phyloP scores from a whole-genome alignment of 2,329 filamentous ascomycete species.

The Periconia macrospinosa region DNA sequence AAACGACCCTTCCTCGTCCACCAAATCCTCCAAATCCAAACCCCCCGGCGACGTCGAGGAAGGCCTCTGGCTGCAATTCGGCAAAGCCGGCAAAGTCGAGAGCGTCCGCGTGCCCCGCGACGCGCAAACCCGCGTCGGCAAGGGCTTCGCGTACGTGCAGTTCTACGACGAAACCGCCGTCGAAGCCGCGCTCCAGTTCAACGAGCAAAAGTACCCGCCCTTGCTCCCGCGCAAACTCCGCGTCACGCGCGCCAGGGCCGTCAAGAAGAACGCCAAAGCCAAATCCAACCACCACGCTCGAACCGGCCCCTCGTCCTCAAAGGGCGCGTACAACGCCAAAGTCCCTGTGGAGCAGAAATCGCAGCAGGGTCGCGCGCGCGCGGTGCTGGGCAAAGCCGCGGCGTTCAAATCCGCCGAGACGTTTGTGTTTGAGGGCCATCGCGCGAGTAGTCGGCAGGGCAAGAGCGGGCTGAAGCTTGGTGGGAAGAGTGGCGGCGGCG shows the following conservation, averaged over 20 bases:
- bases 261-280: constrained; percentile 44
- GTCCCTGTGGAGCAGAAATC: constrained; percentile 70
- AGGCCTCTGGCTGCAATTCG: constrained; percentile 83
- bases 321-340: constrained; percentile 68
- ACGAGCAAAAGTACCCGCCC: constrained; percentile 91
- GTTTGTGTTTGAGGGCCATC: constrained; percentile 79
- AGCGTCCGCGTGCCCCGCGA: constrained; percentile 92
- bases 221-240: constrained; percentile 88
- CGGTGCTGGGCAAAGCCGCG: constrained; percentile 71
- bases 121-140: constrained; percentile 86
- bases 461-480: constrained; percentile 64
- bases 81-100: constrained; percentile 79
- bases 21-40: constrained; percentile 67
- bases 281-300: constrained; percentile 1
- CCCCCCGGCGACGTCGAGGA: constrained; percentile 86
- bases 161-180: constrained; percentile 86
- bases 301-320: constrained; percentile 12
- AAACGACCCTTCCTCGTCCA: constrained; percentile 68
- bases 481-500: constrained; percentile 52
- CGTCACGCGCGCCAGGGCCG: constrained; percentile 80
- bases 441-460: constrained; percentile 68
- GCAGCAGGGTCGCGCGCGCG: constrained; percentile 70
- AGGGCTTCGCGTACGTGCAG: constrained; percentile 97
- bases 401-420: constrained; percentile 67
- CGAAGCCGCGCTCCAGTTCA: constrained; percentile 83